Evolutionary conservation across 2,329 filamentous ascomycete genomes (phyloP).

Genomic region (Bipolaris gigantea): DNA sequence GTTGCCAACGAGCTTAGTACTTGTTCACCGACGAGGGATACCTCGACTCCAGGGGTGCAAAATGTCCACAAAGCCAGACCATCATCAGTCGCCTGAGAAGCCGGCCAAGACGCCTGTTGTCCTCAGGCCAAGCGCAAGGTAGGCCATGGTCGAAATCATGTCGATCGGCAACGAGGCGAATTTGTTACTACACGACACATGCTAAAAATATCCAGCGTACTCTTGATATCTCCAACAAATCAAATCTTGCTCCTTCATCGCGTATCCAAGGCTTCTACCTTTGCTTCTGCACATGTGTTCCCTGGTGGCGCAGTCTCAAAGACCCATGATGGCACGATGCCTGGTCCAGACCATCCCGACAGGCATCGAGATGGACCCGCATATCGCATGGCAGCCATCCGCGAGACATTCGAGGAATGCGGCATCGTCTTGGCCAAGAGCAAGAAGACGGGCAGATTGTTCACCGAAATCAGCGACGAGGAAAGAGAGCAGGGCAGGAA

Average conservation of each 20-base stretch:
- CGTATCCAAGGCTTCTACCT: constrained; percentile 78
- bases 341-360: constrained; percentile 53
- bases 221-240: constrained; percentile 83
- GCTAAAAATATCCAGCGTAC: constrained; percentile 58
- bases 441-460: constrained; percentile 56
- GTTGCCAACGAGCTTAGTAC: background rate
- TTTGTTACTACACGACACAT: background rate
- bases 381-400: constrained; percentile 81
- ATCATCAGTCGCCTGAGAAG: constrained; percentile 33
- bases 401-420: constrained; percentile 94
- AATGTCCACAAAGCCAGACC: constrained; percentile 41
- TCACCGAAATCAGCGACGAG: constrained; percentile 60
- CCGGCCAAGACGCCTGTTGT: constrained; percentile 44
- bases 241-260: constrained; percentile 86
- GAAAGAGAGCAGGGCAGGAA: constrained; percentile 68
- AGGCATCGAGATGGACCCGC: constrained; percentile 71
- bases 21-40: no score
- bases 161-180: background rate
- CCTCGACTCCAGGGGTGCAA: constrained; percentile 14
- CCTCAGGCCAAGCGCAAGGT: constrained; percentile 68
- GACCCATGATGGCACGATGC: constrained; percentile 70
- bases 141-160: constrained; percentile 10
- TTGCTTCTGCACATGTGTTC: constrained; percentile 92
- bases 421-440: constrained; percentile 76
- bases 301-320: constrained; percentile 83